These are phyloP conservation scores for Pichia rugopelliculosa DNA, from an alignment of 805 yeast genomes.

Conservation along the genomic window DNA sequence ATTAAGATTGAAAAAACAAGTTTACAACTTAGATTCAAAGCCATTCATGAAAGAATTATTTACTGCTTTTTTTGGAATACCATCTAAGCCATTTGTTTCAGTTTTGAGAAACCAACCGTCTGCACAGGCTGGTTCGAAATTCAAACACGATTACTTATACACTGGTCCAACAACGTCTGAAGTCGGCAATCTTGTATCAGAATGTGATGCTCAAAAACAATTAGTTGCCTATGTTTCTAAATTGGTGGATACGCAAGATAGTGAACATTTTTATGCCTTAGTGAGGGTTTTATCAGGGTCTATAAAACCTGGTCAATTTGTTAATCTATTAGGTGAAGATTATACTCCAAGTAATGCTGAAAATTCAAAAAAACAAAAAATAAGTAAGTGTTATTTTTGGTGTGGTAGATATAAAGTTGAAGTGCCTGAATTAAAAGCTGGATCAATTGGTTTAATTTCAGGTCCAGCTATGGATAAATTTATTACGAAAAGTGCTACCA, in stretches of 20 bases:
- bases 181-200: slow-evolving; percentile 16
- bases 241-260: slow-evolving; percentile 48
- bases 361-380: slow-evolving; percentile 36
- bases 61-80: slow-evolving; percentile 43
- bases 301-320: slow-evolving; percentile 37
- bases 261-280: slow-evolving; percentile 44
- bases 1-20: slow-evolving; percentile 31
- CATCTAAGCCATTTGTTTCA: slow-evolving; percentile 46
- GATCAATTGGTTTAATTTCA: slow-evolving; percentile 59
- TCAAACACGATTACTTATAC: slow-evolving; percentile 21
- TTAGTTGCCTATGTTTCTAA: slow-evolving; percentile 51
- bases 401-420: slow-evolving; percentile 66
- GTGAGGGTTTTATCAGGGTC: slow-evolving; percentile 60
- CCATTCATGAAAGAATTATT: slow-evolving; percentile 51
- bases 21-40: slow-evolving; percentile 48
- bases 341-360: slow-evolving; percentile 44
- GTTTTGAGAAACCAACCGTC: slow-evolving; percentile 32
- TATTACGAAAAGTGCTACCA: slow-evolving; percentile 54
- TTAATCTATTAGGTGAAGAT: slow-evolving; percentile 52
- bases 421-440: slow-evolving; percentile 38
- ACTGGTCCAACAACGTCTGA: slow-evolving; percentile 22
- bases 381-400: slow-evolving; percentile 43
- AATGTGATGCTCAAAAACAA: slow-evolving; percentile 35
- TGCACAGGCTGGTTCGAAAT: slow-evolving; percentile 30
- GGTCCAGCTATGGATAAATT: slow-evolving; percentile 48